Evolutionary conservation across 2,329 filamentous ascomycete genomes (phyloP).

Genomic region (Diplodia mutila): DNA sequence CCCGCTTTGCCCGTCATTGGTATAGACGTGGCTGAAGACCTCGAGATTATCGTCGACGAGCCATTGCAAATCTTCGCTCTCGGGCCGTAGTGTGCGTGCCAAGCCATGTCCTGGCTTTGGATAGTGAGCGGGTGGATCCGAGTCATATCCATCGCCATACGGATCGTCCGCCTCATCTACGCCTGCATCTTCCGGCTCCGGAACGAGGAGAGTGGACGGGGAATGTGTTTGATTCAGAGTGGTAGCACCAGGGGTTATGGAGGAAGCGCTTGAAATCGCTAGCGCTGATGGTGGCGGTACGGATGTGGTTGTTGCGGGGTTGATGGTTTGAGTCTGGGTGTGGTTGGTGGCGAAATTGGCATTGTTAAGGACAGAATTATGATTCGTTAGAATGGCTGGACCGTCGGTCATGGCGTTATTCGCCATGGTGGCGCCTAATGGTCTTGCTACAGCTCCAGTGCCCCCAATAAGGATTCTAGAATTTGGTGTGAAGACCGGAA

Average conservation of each 20-base stretch:
- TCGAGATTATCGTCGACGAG: slow-evolving; percentile 63
- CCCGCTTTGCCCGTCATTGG: slow-evolving; percentile 25
- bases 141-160: slow-evolving; percentile 55
- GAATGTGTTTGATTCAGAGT: not conserved
- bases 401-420: slow-evolving; percentile 28
- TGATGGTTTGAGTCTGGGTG: slow-evolving; percentile 18
- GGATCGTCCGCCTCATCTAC: slow-evolving; percentile 13
- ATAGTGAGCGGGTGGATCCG: slow-evolving; percentile 60
- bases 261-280: slow-evolving; percentile 18
- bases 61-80: slow-evolving; percentile 64
- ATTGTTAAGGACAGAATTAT: slow-evolving; percentile 10
- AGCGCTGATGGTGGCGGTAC: slow-evolving; percentile 9
- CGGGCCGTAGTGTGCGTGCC: slow-evolving; percentile 54
- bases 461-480: slow-evolving; percentile 33
- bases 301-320: slow-evolving; percentile 29
- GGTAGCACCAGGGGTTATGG: not conserved
- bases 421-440: slow-evolving; percentile 24
- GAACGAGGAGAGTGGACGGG: not conserved
- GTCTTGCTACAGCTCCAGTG: not conserved
- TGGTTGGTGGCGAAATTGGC: slow-evolving; percentile 8
- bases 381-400: slow-evolving; percentile 9
- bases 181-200: not conserved
- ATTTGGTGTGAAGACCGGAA: slow-evolving; percentile 65
- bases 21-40: slow-evolving; percentile 58
- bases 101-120: slow-evolving; percentile 66